These are phyloP conservation scores for Pythium aphanidermatum DNA, from an alignment of 352 stramenopile genomes.

Conservation along the genomic window DNA sequence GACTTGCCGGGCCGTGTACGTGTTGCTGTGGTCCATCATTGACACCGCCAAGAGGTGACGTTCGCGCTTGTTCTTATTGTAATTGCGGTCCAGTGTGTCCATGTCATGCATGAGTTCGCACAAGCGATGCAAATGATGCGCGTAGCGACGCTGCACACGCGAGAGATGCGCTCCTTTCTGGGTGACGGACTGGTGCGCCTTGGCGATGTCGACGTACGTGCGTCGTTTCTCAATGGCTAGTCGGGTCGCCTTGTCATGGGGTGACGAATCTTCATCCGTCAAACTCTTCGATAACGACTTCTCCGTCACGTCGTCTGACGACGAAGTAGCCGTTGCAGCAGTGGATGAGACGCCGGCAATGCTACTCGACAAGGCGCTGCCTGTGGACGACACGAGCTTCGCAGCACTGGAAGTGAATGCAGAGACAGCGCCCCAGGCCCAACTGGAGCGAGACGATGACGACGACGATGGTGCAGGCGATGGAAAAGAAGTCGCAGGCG, in stretches of 20 bases:
- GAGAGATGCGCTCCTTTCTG: conserved; percentile 65
- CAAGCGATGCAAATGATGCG: conserved; percentile 59
- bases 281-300: conserved; percentile 61
- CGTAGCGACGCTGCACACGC: conserved; percentile 50
- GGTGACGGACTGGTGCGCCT: conserved; percentile 46
- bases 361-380: conserved; percentile 39
- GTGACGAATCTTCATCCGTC: conserved; percentile 12
- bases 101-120: conserved; percentile 70
- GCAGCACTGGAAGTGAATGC: conserved; percentile 66
- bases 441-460: conserved; percentile 18
- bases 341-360: conserved; percentile 28
- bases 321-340: conserved; percentile 9
- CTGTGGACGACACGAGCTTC: conserved; percentile 71
- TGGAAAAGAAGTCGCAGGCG: conserved; percentile 13
- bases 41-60: conserved; percentile 22
- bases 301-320: conserved; percentile 6
- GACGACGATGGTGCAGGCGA: conserved; percentile 2
- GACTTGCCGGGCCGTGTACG: conserved; percentile 25
- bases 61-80: conserved; percentile 29
- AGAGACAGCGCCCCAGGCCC: conserved; percentile 70
- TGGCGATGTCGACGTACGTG: conserved; percentile 62
- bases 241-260: not conserved
- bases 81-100: conserved; percentile 56
- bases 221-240: conserved; percentile 39
- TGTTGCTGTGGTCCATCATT: conserved; percentile 24